Evolutionary conservation across 345 rosid species (phyloP).

Genomic region (Noccaea caerulescens): DNA sequence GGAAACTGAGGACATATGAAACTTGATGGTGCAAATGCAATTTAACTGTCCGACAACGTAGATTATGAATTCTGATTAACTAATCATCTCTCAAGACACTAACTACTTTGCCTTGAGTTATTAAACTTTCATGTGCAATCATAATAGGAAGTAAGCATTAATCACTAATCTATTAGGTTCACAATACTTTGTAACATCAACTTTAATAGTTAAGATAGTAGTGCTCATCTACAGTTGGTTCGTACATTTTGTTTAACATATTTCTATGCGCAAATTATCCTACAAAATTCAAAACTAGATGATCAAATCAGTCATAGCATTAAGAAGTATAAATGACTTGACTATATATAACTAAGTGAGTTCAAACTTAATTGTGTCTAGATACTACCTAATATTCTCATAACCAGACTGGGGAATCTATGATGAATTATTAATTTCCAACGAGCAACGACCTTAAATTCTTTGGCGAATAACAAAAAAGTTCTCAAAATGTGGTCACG

Average conservation of each 20-base stretch:
- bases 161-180: background rate
- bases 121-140: background rate
- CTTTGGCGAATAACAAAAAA: background rate
- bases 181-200: background rate
- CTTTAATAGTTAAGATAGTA: background rate
- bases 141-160: background rate
- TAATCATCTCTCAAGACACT: background rate
- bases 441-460: background rate
- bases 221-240: background rate
- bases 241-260: background rate
- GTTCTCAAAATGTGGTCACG: constrained; percentile 27
- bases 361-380: background rate
- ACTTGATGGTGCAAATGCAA: too few relatives aligned
- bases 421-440: background rate
- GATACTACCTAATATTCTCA: background rate
- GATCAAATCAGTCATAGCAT: background rate
- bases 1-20: background rate
- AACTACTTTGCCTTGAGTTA: background rate
- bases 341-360: too few relatives aligned
- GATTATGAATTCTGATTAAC: too few relatives aligned
- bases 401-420: constrained; percentile 3
- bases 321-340: background rate
- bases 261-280: background rate
- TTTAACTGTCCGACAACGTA: too few relatives aligned
- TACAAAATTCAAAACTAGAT: background rate